phyloP scores from a whole-genome alignment of 768 basidiomycete species.

The Tylopilus vinaceipallidus region DNA sequence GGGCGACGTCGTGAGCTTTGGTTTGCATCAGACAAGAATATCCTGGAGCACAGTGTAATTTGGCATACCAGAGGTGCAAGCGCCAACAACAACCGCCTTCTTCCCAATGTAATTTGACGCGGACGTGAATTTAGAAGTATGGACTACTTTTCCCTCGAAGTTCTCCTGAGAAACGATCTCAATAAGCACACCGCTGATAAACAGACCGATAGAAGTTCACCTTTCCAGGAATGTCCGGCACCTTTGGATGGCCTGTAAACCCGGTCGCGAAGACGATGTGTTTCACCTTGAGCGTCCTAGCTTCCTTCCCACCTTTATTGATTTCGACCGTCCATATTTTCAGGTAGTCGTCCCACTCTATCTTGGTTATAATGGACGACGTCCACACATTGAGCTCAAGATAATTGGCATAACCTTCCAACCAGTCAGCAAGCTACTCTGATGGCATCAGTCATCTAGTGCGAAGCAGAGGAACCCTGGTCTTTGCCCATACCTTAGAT shows the following conservation, averaged over 20 bases:
- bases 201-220: constrained; percentile 18
- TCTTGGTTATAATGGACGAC: constrained; percentile 40
- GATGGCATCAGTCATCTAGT: background rate
- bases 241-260: constrained; percentile 41
- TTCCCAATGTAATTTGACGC: constrained; percentile 54
- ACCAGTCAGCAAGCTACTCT: constrained; percentile 58
- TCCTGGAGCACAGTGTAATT: background rate
- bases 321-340: constrained; percentile 48
- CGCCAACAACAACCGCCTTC: constrained; percentile 66
- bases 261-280: constrained; percentile 61
- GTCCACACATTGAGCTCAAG: constrained; percentile 68
- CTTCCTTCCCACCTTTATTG: constrained; percentile 30
- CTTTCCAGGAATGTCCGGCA: constrained; percentile 45
- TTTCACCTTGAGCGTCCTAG: constrained; percentile 39
- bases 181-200: background rate
- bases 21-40: constrained; percentile 8
- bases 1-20: constrained; percentile 38
- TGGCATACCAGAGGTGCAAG: constrained; percentile 57
- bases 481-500: constrained; percentile 36
- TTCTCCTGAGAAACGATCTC: constrained; percentile 30
- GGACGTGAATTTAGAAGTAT: constrained; percentile 50
- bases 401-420: constrained; percentile 57
- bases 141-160: constrained; percentile 51
- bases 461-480: background rate
- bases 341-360: constrained; percentile 36